Conservation (phyloP, 345 rosid genomes). For the Pelargonium nanum region DNA sequence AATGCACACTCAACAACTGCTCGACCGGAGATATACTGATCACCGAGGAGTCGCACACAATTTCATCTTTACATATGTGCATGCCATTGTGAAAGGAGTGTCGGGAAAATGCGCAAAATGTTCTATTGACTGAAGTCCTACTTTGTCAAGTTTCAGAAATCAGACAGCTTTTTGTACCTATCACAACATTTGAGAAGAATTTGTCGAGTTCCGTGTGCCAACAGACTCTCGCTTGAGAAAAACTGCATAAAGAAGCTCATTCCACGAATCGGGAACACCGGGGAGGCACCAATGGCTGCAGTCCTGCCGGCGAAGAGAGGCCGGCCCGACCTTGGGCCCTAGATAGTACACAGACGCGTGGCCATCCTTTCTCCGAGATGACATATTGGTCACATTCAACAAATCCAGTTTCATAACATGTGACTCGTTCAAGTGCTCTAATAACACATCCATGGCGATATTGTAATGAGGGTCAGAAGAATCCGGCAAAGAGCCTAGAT, state of each 20-base stretch:
- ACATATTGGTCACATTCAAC: conserved; percentile 56
- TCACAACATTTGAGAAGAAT: conserved; percentile 9
- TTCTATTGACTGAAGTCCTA: too few species aligned
- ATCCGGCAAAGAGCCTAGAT: conserved; percentile 26
- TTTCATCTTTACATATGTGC: background rate
- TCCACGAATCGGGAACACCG: conserved; percentile 73
- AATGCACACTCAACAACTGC: too few species aligned
- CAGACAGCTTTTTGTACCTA: background rate
- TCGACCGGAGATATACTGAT: too few species aligned
- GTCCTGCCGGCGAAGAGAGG: conserved; percentile 54
- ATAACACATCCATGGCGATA: conserved; percentile 26
- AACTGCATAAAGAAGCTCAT: conserved; percentile 48
- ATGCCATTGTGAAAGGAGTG: background rate
- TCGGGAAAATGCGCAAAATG: too few species aligned
- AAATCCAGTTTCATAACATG: conserved; percentile 21
- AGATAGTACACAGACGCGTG: conserved; percentile 62
- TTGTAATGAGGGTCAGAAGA: conserved; percentile 26
- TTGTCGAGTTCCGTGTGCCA: conserved; percentile 3
- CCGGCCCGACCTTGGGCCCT: conserved; percentile 33
- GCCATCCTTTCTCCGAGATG: conserved; percentile 60
- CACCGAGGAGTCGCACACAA: background rate
- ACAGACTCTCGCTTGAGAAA: conserved; percentile 25
- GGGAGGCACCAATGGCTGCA: conserved; percentile 96
- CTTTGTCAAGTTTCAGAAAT: background rate
- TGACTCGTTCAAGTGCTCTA: conserved; percentile 20